Conservation (phyloP, 164 flowering plant genomes). For the Vitis amurensis region DNA sequence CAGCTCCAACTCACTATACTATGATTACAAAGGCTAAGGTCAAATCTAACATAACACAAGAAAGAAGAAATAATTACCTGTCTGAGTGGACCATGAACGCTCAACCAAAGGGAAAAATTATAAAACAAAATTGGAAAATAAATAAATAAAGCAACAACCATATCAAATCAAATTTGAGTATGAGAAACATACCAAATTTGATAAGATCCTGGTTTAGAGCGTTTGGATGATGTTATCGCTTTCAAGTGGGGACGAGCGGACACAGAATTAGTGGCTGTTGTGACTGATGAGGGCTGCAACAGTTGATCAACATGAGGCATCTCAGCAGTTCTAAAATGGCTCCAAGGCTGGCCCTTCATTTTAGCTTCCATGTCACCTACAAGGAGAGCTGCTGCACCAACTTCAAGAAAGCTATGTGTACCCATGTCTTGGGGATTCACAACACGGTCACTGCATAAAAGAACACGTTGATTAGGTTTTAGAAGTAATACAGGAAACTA, state of each 20-base stretch:
- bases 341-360: conserved; percentile 68
- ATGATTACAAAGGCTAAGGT: too few species aligned
- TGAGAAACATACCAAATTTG: conserved; percentile 69
- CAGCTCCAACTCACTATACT: too few species aligned
- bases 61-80: too few species aligned
- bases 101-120: neutral
- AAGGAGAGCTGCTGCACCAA: conserved; percentile 95
- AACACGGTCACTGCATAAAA: conserved; percentile 52
- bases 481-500: conserved; percentile 1
- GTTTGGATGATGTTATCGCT: conserved; percentile 89
- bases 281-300: conserved; percentile 76
- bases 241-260: conserved; percentile 82
- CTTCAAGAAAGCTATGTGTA: conserved; percentile 72
- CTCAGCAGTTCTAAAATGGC: conserved; percentile 46
- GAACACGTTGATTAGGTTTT: conserved; percentile 7
- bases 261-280: conserved; percentile 65
- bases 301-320: conserved; percentile 79
- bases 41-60: too few species aligned
- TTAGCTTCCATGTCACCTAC: conserved; percentile 82
- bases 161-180: conserved; percentile 1
- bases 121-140: neutral
- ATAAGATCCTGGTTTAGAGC: conserved; percentile 66
- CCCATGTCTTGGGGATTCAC: conserved; percentile 51
- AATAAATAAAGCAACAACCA: conserved; percentile 2
- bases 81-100: too few species aligned